A percentile compares a stretch with the other conserved stretches of the same genome.
These are phyloP conservation scores for Hortiboletus rubellus DNA, from an alignment of 1,284 basidiomycete genomes.

Conservation along the genomic window DNA sequence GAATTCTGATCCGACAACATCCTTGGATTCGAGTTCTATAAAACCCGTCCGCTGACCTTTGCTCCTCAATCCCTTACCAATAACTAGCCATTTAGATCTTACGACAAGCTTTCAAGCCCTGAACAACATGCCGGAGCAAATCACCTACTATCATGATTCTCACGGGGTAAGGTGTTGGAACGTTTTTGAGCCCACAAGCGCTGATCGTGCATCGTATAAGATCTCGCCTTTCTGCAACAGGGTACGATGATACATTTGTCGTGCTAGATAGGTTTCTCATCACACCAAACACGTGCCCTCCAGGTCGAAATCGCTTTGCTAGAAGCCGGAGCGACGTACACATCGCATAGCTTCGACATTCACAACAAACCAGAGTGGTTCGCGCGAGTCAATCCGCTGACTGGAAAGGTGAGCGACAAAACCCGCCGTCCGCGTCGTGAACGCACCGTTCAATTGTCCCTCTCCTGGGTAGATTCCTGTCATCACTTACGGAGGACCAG, in stretches of 20 bases:
- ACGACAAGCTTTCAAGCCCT: not conserved
- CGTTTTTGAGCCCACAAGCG: not conserved
- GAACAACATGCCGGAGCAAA: conserved; percentile 7
- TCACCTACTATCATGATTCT: conserved; percentile 11
- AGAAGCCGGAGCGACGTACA: conserved; percentile 15
- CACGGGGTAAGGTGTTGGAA: not conserved
- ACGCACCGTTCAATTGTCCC: not conserved
- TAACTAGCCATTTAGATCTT: not conserved
- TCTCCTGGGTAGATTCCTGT: conserved; percentile 48
- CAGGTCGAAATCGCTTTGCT: conserved; percentile 23
- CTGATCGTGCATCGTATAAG: not conserved
- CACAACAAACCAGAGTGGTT: conserved; percentile 21
- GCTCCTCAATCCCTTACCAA: too few relatives aligned
- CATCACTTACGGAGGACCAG: conserved; percentile 59
- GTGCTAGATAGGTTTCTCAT: not conserved
- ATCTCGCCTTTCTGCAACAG: conserved; percentile 8
- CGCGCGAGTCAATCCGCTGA: conserved; percentile 7
- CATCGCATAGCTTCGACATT: conserved; percentile 4
- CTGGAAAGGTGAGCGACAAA: conserved; percentile 13
- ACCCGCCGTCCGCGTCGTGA: too few relatives aligned
- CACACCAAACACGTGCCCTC: too few relatives aligned
- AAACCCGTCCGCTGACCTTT: too few relatives aligned
- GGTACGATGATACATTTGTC: not conserved
- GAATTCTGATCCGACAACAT: too few relatives aligned
- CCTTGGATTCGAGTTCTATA: too few relatives aligned